Percentiles rank a stretch among this genome's conserved stretches.
phyloP scores from a whole-genome alignment of 306 rosid species.

The Rosa persica region DNA sequence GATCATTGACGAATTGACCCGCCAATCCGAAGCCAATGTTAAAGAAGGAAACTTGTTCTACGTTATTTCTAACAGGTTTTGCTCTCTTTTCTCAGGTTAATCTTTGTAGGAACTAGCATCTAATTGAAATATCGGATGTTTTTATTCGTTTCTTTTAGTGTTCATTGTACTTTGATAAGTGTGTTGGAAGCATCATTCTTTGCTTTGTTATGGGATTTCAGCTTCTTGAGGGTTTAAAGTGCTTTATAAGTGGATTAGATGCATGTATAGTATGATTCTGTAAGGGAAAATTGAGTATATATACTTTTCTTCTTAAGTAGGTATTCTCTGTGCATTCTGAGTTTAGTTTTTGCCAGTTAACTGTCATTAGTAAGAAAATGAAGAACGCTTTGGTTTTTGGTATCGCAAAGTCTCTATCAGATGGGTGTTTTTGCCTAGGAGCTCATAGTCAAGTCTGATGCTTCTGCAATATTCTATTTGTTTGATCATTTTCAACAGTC shows the following conservation, averaged over 20 bases:
- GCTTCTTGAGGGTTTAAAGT: not conserved
- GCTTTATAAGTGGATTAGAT: not conserved
- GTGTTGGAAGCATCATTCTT: slow-evolving; percentile 3
- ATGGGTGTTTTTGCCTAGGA: not conserved
- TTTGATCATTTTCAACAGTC: not conserved
- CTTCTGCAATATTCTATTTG: too few species aligned
- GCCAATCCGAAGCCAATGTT: slow-evolving; percentile 72
- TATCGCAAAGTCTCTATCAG: not conserved
- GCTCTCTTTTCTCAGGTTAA: not conserved
- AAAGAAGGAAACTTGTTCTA: slow-evolving; percentile 76
- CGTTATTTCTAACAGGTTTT: slow-evolving; percentile 69
- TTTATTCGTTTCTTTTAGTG: not conserved
- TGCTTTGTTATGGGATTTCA: not conserved
- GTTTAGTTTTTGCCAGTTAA: not conserved
- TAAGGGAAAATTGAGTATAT: not conserved
- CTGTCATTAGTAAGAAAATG: not conserved
- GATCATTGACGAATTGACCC: slow-evolving; percentile 60
- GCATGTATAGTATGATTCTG: not conserved
- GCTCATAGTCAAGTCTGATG: not conserved
- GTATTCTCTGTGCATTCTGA: not conserved
- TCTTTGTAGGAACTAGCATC: not conserved
- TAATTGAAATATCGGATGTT: not conserved
- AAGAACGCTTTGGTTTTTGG: not conserved
- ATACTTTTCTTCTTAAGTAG: not conserved
- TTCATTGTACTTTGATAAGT: not conserved